These are phyloP conservation scores for Coemansia sp. DNA, from an alignment of 192 early-diverging fungal species.

Conservation along the genomic window DNA sequence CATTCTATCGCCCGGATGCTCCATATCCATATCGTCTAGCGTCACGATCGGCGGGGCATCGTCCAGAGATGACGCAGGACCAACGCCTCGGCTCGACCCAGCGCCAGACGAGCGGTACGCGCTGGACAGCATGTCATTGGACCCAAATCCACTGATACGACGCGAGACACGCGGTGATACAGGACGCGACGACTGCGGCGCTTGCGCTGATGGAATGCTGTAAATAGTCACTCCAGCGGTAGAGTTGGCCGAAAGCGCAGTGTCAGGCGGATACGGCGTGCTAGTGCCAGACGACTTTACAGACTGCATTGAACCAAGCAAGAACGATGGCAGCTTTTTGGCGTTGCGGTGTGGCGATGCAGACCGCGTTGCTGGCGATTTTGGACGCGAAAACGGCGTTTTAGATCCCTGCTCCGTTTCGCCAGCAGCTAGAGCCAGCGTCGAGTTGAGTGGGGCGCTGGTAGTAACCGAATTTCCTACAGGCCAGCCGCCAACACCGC, in stretches of 20 bases:
- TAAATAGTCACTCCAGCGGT: slow-evolving; percentile 10
- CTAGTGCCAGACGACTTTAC: slow-evolving; percentile 25
- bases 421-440: neutral
- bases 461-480: neutral
- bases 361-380: slow-evolving; percentile 43
- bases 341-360: slow-evolving; percentile 41
- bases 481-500: slow-evolving; percentile 46
- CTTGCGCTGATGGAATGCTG: slow-evolving; percentile 14
- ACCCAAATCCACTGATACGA: slow-evolving; percentile 51
- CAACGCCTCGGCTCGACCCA: slow-evolving; percentile 7
- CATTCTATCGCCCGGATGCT: slow-evolving; percentile 6
- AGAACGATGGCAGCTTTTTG: slow-evolving; percentile 48
- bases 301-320: slow-evolving; percentile 38
- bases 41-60: slow-evolving; percentile 48
- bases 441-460: neutral
- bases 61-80: slow-evolving; percentile 26
- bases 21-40: slow-evolving; percentile 41
- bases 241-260: slow-evolving; percentile 17
- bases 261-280: slow-evolving; percentile 18
- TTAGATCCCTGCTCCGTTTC: slow-evolving; percentile 5
- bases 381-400: slow-evolving; percentile 40
- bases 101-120: slow-evolving; percentile 30
- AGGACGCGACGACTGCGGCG: slow-evolving; percentile 25
- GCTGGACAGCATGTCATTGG: slow-evolving; percentile 53
- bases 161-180: slow-evolving; percentile 40